Evolutionary conservation across 1,284 basidiomycete species (phyloP).

Genomic region (Naganishia albida): DNA sequence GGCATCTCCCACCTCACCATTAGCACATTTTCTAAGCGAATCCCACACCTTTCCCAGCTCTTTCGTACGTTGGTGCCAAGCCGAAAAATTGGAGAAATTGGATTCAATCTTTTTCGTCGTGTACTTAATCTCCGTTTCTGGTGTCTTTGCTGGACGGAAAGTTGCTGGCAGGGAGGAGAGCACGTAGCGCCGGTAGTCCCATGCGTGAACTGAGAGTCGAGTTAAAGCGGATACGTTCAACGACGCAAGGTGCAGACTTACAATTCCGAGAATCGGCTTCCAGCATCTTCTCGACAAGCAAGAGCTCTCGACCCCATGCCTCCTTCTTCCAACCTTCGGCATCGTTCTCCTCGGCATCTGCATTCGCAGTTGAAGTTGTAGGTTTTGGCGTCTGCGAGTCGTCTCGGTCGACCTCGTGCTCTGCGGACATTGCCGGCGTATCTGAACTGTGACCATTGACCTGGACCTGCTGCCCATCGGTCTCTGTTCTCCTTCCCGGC

Average conservation of each 20-base stretch:
- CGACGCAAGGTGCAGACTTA: constrained; percentile 54
- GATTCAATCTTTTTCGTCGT: constrained; percentile 87
- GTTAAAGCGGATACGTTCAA: neutral
- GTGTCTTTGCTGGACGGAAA: constrained; percentile 53
- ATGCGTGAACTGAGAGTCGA: constrained; percentile 72
- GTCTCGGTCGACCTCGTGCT: neutral
- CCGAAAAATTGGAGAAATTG: constrained; percentile 97
- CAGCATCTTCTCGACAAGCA: constrained; percentile 84
- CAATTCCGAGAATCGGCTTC: constrained; percentile 87
- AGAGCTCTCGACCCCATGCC: constrained; percentile 80
- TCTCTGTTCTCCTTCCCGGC: constrained; percentile 51
- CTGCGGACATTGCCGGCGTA: neutral
- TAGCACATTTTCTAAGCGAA: constrained; percentile 58
- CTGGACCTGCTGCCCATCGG: neutral
- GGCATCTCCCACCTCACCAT: constrained; percentile 56
- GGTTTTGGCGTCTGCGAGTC: neutral
- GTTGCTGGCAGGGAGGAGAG: constrained; percentile 64
- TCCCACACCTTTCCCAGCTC: constrained; percentile 71
- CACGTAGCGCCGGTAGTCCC: constrained; percentile 86
- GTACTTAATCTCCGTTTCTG: constrained; percentile 68
- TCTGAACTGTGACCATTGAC: neutral
- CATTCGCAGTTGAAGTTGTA: neutral
- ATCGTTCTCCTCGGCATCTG: constrained; percentile 40
- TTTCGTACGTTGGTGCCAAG: constrained; percentile 97
- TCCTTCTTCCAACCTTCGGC: constrained; percentile 67